phyloP scores from a whole-genome alignment of 441 rosid species.

The Erysimum cheiri region DNA sequence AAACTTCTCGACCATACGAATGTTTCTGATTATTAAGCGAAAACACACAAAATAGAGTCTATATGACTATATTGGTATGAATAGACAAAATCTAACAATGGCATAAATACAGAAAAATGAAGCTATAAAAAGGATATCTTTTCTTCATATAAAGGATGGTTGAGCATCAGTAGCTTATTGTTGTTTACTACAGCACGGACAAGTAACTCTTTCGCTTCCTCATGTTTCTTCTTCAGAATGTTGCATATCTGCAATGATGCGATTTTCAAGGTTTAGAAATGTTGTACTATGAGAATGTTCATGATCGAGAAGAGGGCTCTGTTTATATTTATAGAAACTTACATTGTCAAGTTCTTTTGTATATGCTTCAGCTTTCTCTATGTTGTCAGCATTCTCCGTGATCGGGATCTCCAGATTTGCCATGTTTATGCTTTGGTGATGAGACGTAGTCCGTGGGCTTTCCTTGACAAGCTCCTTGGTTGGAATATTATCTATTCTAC shows the following conservation, averaged over 20 bases:
- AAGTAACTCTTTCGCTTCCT: conserved; percentile 81
- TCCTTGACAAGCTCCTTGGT: conserved; percentile 38
- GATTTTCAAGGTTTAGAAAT: not conserved
- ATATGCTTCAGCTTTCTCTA: conserved; percentile 83
- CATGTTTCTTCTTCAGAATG: conserved; percentile 83
- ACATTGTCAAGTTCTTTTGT: conserved; percentile 82
- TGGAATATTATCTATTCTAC: conserved; percentile 36
- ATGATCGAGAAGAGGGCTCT: not conserved
- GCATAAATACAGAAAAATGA: not conserved
- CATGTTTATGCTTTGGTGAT: conserved; percentile 44
- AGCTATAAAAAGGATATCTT: conserved; percentile 78
- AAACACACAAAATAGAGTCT: conserved; percentile 24
- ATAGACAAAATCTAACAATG: conserved; percentile 2
- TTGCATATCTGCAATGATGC: conserved; percentile 64
- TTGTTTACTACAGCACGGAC: conserved; percentile 86
- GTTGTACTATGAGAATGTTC: conserved; percentile 9
- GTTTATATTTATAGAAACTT: conserved; percentile 37
- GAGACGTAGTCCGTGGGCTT: conserved; percentile 44
- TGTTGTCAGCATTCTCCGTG: conserved; percentile 59
- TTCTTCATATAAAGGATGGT: conserved; percentile 74
- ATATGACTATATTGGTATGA: not conserved
- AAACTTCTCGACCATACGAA: conserved; percentile 66
- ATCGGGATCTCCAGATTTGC: conserved; percentile 52
- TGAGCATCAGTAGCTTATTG: conserved; percentile 82
- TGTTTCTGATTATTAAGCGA: conserved; percentile 67